Evolutionary conservation across 2,329 filamentous ascomycete species (phyloP).

Genomic region (Pestalotiopsis sp.): DNA sequence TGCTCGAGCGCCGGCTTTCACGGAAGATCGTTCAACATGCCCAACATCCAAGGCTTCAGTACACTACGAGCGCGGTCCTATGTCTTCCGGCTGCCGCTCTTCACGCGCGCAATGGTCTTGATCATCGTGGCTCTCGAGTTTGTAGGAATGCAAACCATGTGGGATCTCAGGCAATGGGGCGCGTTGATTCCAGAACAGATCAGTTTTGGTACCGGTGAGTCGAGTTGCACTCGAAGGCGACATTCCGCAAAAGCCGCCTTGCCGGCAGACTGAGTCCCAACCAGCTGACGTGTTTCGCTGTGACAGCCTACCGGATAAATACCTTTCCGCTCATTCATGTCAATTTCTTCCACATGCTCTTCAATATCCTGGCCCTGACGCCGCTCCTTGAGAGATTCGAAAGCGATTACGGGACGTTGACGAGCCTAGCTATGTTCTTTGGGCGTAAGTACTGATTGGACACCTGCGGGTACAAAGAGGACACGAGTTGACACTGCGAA

Average conservation of each 20-base stretch:
- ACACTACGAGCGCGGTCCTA: conserved; percentile 78
- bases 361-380: conserved; percentile 79
- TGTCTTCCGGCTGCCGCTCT: conserved; percentile 81
- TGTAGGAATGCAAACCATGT: conserved; percentile 68
- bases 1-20: neutral
- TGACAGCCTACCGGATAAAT: conserved; percentile 84
- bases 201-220: conserved; percentile 70
- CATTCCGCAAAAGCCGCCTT: neutral
- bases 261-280: neutral
- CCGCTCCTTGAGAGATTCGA: conserved; percentile 96
- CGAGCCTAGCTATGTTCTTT: conserved; percentile 83
- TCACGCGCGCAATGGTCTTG: conserved; percentile 73
- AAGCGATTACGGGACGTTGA: conserved; percentile 86
- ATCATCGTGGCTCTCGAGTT: conserved; percentile 72
- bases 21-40: conserved; percentile 28
- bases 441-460: conserved; percentile 69
- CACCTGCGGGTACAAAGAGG: neutral
- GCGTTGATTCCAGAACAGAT: conserved; percentile 78
- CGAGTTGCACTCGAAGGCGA: neutral
- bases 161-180: conserved; percentile 77
- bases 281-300: neutral
- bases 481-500: conserved; percentile 34
- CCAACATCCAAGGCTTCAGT: conserved; percentile 60
- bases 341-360: conserved; percentile 76
- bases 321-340: conserved; percentile 88